These are phyloP conservation scores for Plasmopara halstedii DNA, from an alignment of 352 stramenopile genomes.

Conservation along the genomic window DNA sequence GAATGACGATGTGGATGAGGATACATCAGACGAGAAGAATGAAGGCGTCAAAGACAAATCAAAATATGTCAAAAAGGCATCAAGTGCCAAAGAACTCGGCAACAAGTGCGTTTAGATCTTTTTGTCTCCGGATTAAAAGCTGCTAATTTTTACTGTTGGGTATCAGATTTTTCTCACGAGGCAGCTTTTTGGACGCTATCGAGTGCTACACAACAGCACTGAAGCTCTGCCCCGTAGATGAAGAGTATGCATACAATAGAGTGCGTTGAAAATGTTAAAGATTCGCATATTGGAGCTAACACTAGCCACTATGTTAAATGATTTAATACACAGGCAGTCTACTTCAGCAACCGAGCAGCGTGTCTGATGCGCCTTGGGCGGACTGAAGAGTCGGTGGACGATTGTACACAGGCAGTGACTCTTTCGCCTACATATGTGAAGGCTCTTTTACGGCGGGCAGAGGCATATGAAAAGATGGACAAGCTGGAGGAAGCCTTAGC, in stretches of 20 bases:
- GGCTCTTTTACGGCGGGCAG: constrained; percentile 85
- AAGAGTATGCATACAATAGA: constrained; percentile 76
- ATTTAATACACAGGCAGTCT: constrained; percentile 78
- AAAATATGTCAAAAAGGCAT: constrained; percentile 58
- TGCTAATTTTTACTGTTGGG: constrained; percentile 1
- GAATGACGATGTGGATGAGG: constrained; percentile 21
- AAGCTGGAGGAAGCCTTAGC: constrained; percentile 90
- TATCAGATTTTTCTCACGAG: constrained; percentile 56
- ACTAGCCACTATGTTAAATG: no score
- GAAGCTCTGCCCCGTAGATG: constrained; percentile 63
- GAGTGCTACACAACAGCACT: constrained; percentile 82
- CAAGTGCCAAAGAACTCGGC: constrained; percentile 71
- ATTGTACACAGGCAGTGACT: constrained; percentile 91
- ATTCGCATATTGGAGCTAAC: neutral
- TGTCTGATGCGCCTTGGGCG: constrained; percentile 64
- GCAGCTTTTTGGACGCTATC: constrained; percentile 68
- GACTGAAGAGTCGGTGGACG: constrained; percentile 88
- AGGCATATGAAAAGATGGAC: constrained; percentile 90
- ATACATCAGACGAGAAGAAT: constrained; percentile 16
- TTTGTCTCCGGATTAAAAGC: neutral
- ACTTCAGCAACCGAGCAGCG: constrained; percentile 79
- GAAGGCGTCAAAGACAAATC: constrained; percentile 6
- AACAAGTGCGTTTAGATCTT: constrained; percentile 48
- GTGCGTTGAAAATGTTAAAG: constrained; percentile 14
- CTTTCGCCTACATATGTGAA: constrained; percentile 96